Evolutionary conservation across 2,329 filamentous ascomycete species (phyloP), one percentile per base, ranked within the genome.

Genomic region (Fusarium algeriense): DNA sequence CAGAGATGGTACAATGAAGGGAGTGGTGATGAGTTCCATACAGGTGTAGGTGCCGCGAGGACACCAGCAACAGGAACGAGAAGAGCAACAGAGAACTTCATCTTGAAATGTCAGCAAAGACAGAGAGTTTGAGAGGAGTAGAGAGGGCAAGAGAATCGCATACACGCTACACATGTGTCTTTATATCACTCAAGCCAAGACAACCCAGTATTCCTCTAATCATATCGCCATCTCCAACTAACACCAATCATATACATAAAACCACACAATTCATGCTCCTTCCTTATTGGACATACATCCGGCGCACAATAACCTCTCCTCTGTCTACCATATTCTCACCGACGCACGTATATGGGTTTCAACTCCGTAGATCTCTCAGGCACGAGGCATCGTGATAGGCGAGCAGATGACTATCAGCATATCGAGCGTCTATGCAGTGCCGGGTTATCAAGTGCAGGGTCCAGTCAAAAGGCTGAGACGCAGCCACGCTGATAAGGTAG

Each of bases 51-150:
- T 26, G 74, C 75, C 20, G 79, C 78, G n/a, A 80, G 64, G 15
- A 74, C 79, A 44, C 74, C 63, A 44, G 75, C 69, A 37, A 76
- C 55, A 37, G 73, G 71, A 56, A 80, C 38, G 12, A 79, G 57
- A 43, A 73, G 41, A 20, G 74, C 71, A 43, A 78, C 9, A n/a
- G 76, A 75, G 64, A 77, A 68, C 76, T 78, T 81, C 80, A 81
- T 81, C 48, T 64, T 77, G 71, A 63, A 32, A 35, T 52, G 13
- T 14, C n/a, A 17, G 30, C 15, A 23, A 45, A 57, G 61, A 48
- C n/a, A 41, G 44, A 11, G 48, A 43, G 40, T 55, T 26, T 14
- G 23, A 56, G 43, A 26, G 38, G 49, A 35, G 38, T 34, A 52
- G n/a, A 38, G 43, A 46, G 40, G 40, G 14, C 17, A 35, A 17